Conservation (phyloP, 345 rosid genomes). For the Lepidium sativum region DNA sequence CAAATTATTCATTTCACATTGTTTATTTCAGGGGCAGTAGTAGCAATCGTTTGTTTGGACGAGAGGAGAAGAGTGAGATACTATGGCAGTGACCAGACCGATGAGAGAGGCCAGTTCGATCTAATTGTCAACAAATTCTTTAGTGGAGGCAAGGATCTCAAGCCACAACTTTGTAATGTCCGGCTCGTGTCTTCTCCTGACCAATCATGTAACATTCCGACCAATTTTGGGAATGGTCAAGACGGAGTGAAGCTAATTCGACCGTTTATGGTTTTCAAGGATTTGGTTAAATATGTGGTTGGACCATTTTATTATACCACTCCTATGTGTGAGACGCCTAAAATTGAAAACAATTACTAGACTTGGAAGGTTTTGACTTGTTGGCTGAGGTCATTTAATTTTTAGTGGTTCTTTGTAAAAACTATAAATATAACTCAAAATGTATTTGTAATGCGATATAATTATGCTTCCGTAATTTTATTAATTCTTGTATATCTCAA, state of each 20-base stretch:
- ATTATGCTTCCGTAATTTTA: slow-evolving; percentile 5
- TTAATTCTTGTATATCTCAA: slow-evolving; percentile 7
- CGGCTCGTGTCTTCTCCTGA: slow-evolving; percentile 65
- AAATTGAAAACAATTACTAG: slow-evolving; percentile 21
- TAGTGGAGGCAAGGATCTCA: slow-evolving; percentile 45
- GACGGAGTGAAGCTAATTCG: slow-evolving; percentile 44
- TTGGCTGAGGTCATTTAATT: background rate
- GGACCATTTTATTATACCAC: slow-evolving; percentile 53
- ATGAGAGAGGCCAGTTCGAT: slow-evolving; percentile 48
- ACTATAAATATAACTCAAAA: background rate
- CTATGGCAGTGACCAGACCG: slow-evolving; percentile 58
- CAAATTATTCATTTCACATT: background rate
- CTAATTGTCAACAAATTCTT: slow-evolving; percentile 32
- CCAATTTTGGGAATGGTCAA: slow-evolving; percentile 56
- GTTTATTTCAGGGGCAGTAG: slow-evolving; percentile 40
- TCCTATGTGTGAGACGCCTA: slow-evolving; percentile 63
- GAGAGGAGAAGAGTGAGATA: slow-evolving; percentile 49
- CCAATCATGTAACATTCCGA: slow-evolving; percentile 46
- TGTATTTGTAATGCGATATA: background rate
- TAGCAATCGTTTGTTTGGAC: slow-evolving; percentile 64
- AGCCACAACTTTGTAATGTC: slow-evolving; percentile 39
- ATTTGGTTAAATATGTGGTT: slow-evolving; percentile 35
- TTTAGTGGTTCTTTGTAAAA: background rate
- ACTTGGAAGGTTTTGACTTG: background rate
- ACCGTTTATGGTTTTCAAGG: slow-evolving; percentile 39